phyloP scores from a whole-genome alignment of 495 filamentous ascomycete species.

The Talaromyces thailandensis region DNA sequence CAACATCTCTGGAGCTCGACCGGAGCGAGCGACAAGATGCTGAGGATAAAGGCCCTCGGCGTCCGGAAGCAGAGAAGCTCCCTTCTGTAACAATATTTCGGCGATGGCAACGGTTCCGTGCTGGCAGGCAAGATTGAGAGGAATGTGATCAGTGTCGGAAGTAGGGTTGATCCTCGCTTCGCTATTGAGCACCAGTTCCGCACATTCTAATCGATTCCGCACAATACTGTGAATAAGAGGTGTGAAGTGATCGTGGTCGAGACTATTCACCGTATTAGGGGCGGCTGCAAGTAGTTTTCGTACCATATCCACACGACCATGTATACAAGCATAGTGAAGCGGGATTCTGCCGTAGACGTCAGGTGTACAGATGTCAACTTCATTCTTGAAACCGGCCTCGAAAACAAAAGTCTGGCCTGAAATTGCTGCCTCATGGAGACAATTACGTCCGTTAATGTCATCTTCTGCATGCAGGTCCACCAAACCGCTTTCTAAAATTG shows the following conservation, averaged over 20 bases:
- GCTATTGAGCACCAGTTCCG: constrained; percentile 59
- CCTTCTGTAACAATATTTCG: constrained; percentile 68
- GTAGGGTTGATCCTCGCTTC: constrained; percentile 73
- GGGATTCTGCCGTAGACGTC: constrained; percentile 94
- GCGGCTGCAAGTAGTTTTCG: constrained; percentile 53
- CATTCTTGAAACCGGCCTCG: constrained; percentile 55
- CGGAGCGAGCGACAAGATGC: constrained; percentile 88
- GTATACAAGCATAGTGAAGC: constrained; percentile 92
- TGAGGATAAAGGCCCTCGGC: constrained; percentile 97
- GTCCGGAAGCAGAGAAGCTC: constrained; percentile 73
- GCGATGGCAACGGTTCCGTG: constrained; percentile 78
- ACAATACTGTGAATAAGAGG: constrained; percentile 92
- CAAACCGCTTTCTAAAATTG: constrained; percentile 68
- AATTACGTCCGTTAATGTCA: constrained; percentile 95
- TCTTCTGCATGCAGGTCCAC: constrained; percentile 85
- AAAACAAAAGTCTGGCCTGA: constrained; percentile 74
- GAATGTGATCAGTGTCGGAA: constrained; percentile 83
- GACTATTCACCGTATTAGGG: constrained; percentile 64
- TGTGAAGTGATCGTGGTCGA: constrained; percentile 96
- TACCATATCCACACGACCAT: constrained; percentile 82
- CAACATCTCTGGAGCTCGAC: constrained; percentile 67
- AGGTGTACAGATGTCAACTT: constrained; percentile 64
- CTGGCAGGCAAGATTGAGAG: constrained; percentile 89
- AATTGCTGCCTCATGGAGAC: constrained; percentile 88
- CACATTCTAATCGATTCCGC: constrained; percentile 68